Conservation (phyloP, 2,329 filamentous ascomycete genomes). For the Diaporthe destruens region DNA sequence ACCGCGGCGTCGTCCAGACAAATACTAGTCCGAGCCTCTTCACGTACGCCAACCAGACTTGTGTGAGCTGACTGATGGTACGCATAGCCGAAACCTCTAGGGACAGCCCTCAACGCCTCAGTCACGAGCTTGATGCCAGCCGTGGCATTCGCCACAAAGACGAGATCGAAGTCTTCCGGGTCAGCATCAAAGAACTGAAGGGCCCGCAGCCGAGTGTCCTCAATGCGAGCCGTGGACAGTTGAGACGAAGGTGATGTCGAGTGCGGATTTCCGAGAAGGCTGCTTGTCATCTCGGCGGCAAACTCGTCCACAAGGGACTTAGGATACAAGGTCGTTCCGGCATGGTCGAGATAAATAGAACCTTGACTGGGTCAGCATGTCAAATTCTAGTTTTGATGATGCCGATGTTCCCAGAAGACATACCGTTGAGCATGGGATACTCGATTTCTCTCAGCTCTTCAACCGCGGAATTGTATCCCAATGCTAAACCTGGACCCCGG, state of each 20-base stretch:
- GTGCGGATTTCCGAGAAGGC: slow-evolving; percentile 91
- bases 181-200: slow-evolving; percentile 85
- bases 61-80: slow-evolving; percentile 91
- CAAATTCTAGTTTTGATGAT: background rate
- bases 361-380: slow-evolving; percentile 59
- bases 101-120: slow-evolving; percentile 78
- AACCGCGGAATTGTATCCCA: slow-evolving; percentile 69
- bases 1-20: slow-evolving; percentile 78
- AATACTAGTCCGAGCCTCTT: slow-evolving; percentile 72
- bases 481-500: slow-evolving; percentile 39
- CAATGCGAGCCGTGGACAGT: slow-evolving; percentile 78
- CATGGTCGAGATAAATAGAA: slow-evolving; percentile 90
- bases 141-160: slow-evolving; percentile 91
- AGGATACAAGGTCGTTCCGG: slow-evolving; percentile 87
- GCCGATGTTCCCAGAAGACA: slow-evolving; percentile 20
- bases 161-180: slow-evolving; percentile 84
- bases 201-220: slow-evolving; percentile 78
- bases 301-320: slow-evolving; percentile 86
- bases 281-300: slow-evolving; percentile 80
- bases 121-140: slow-evolving; percentile 86
- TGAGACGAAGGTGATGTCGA: slow-evolving; percentile 87
- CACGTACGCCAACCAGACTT: slow-evolving; percentile 84
- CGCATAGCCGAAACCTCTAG: slow-evolving; percentile 81
- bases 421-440: slow-evolving; percentile 79
- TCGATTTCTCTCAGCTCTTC: slow-evolving; percentile 70